phyloP scores from a whole-genome alignment of 2,329 filamentous ascomycete genomes.

The Diaporthe velutina region DNA sequence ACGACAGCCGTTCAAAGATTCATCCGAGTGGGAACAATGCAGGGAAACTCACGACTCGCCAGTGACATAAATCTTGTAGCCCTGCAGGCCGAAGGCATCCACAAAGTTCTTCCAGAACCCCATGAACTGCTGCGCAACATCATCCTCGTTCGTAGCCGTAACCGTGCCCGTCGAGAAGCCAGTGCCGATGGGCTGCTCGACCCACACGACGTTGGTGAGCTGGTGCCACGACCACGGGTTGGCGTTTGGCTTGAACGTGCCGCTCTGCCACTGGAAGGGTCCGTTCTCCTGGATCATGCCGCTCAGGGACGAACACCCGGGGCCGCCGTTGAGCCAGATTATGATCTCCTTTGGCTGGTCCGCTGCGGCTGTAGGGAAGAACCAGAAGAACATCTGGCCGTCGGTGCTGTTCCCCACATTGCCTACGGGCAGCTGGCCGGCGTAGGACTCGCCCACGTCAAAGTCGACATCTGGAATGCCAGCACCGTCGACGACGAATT shows the following conservation, averaged over 20 bases:
- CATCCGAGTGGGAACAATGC: constrained; percentile 44
- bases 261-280: constrained; percentile 75
- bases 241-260: constrained; percentile 70
- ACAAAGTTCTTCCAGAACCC: constrained; percentile 82
- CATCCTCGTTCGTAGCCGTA: constrained; percentile 72
- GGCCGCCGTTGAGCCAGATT: constrained; percentile 68
- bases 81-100: constrained; percentile 72
- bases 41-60: constrained; percentile 67
- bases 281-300: constrained; percentile 81
- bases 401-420: constrained; percentile 56
- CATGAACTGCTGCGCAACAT: constrained; percentile 75
- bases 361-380: constrained; percentile 67
- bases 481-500: constrained; percentile 71
- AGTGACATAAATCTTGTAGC: constrained; percentile 75
- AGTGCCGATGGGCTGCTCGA: constrained; percentile 73
- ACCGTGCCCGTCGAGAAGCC: constrained; percentile 75
- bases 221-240: constrained; percentile 79
- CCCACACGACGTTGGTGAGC: constrained; percentile 80
- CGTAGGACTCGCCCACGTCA: constrained; percentile 72
- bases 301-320: constrained; percentile 69
- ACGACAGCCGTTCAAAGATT: not conserved
- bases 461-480: constrained; percentile 74
- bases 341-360: constrained; percentile 65
- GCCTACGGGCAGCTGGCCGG: constrained; percentile 68
- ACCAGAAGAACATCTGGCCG: constrained; percentile 72